Percentiles rank a stretch among this genome's conserved stretches.
Conservation (phyloP, 805 yeast genomes). For the Candida arabinofermentans region DNA sequence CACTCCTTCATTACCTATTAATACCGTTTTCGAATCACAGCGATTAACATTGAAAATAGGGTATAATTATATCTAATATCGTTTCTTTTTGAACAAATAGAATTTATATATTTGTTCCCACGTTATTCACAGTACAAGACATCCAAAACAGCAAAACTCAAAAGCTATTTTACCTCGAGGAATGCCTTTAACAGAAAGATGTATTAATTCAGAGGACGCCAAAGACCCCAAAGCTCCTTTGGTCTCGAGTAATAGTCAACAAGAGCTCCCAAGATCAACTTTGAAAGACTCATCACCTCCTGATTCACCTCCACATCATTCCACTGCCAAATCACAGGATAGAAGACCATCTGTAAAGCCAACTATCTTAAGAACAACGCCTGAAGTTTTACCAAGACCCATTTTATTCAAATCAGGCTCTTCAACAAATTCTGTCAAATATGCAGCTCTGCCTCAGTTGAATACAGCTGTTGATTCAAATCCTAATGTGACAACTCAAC, state of each 20-base stretch:
- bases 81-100: too few species aligned
- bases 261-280: too few species aligned
- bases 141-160: too few species aligned
- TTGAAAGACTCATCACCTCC: neutral
- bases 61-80: too few species aligned
- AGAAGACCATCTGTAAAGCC: neutral
- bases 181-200: slow-evolving; percentile 19
- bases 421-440: slow-evolving; percentile 9
- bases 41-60: too few species aligned
- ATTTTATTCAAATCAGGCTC: slow-evolving; percentile 17
- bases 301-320: neutral
- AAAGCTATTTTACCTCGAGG: neutral
- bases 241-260: too few species aligned
- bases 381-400: slow-evolving; percentile 16
- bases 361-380: neutral
- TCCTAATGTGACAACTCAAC: too few species aligned
- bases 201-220: slow-evolving; percentile 13
- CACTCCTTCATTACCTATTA: too few species aligned
- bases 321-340: neutral
- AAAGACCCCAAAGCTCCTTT: slow-evolving; percentile 1
- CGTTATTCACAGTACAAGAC: too few species aligned
- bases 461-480: slow-evolving; percentile 6
- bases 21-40: too few species aligned
- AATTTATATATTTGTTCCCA: too few species aligned
- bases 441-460: slow-evolving; percentile 21